These are phyloP conservation scores for Brassica nigra DNA, from an alignment of 345 rosid species.

Conservation along the genomic window DNA sequence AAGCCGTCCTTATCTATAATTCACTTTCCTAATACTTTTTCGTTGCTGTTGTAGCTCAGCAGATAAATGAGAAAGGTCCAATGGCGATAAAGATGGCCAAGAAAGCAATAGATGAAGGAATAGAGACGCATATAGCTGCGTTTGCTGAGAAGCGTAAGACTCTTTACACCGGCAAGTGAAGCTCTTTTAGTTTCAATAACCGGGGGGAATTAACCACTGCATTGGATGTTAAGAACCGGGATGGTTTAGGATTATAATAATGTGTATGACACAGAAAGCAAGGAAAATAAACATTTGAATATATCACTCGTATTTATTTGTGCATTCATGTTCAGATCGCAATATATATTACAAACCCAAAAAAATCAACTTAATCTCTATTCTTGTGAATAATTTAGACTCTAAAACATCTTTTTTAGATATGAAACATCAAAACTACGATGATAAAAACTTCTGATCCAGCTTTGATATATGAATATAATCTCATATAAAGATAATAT, in stretches of 20 bases:
- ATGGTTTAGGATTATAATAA: conserved; percentile 5
- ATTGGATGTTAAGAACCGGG: conserved; percentile 3
- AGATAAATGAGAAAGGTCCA: conserved; percentile 88
- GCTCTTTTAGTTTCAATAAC: conserved; percentile 9
- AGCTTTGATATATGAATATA: no score
- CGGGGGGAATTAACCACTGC: background rate
- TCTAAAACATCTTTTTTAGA: no score
- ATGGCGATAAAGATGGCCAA: conserved; percentile 81
- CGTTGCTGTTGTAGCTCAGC: conserved; percentile 45
- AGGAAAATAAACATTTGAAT: background rate
- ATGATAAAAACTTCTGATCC: no score
- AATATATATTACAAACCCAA: no score
- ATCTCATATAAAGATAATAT: no score
- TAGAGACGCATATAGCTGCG: conserved; percentile 70
- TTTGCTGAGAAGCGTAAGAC: conserved; percentile 92
- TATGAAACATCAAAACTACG: no score
- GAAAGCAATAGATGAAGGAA: conserved; percentile 72
- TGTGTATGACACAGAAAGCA: background rate
- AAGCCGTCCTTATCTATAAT: no score
- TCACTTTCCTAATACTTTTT: no score
- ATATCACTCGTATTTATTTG: background rate
- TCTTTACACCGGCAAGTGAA: conserved; percentile 53
- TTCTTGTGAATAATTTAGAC: no score
- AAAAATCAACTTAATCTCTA: no score
- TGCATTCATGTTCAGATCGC: background rate